Base-by-base conservation (phyloP, 768 basidiomycete genomes). In the Mycena latifolia region DNA sequence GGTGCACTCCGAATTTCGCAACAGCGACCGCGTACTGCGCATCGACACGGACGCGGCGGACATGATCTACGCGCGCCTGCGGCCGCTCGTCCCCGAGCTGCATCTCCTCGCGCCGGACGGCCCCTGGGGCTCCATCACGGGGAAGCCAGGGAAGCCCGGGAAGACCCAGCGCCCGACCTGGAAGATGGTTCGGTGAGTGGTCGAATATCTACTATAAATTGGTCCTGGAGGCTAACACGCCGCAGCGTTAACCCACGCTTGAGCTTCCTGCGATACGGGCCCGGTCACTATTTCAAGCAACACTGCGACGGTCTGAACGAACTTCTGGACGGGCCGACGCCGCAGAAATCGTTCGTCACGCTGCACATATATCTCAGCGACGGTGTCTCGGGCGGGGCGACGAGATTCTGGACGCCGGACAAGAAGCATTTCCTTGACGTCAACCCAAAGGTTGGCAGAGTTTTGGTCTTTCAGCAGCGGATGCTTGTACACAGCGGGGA, bases 281-380 rank as follows among this genome's bases (percentile, higher is more conserved):
- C 81, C 1, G 81, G 81, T 1, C 77, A 84, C 60, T 82, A 79
- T 64, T 82, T 83, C 73, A 73, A 71, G 39, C 69, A 64, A 24
- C 68, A 69, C 28, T 66, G 80, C 55, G 82, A 83, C 54, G 82
- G 81, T 1, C 70, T 79, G 3, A 71, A 71, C 9, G 69, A 77
- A 8, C 75, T 81, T 9, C 78, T 79, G 0, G 80, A 82, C 50
- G 80, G 78, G 11, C 56, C 58, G 11, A 60, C 27, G 0, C 35
- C 39, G 11, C 76, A 80, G 24, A 76, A 81, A 58, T 79, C 81
- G 3, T 80, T 80, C 67, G 79, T 81, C n/a, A 84, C 83, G 0
- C 63, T 83, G 31, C 82, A 82, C 48, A 48, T 83, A 18, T 84
- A 84, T 65, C 76, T 84, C 17, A 83, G 81, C 46, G 80, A 79